These are phyloP conservation scores for Colletotrichum sansevieriae DNA, from an alignment of 2,329 filamentous ascomycete genomes.

Conservation along the genomic window DNA sequence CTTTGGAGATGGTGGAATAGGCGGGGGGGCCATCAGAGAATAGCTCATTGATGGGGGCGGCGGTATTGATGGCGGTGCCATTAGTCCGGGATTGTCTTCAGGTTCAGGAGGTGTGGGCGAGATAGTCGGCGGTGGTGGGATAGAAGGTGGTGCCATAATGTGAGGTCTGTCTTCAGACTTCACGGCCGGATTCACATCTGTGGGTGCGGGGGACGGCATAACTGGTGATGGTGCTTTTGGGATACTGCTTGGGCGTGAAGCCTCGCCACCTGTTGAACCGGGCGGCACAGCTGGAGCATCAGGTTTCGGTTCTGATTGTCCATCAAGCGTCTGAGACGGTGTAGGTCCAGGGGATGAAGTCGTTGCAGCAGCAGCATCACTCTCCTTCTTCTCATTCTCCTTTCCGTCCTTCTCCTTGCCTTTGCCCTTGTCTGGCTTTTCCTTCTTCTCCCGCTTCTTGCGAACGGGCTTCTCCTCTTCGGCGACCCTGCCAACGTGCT, in stretches of 20 bases:
- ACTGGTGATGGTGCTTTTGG: constrained; percentile 11
- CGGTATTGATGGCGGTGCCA: constrained; percentile 38
- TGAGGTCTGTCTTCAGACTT: constrained; percentile 34
- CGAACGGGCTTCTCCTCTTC: constrained; percentile 70
- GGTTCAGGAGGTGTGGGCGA: constrained; percentile 46
- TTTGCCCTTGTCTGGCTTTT: constrained; percentile 54
- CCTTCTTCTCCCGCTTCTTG: constrained; percentile 69
- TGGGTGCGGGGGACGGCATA: not conserved
- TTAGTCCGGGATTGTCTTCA: constrained; percentile 41
- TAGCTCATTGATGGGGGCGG: constrained; percentile 25
- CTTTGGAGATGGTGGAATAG: constrained; percentile 33
- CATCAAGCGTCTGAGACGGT: constrained; percentile 8
- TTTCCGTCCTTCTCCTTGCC: constrained; percentile 47
- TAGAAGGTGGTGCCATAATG: constrained; percentile 31
- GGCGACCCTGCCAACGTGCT: constrained; percentile 75
- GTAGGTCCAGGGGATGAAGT: constrained; percentile 5
- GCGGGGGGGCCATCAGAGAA: constrained; percentile 25
- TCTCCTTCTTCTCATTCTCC: constrained; percentile 41
- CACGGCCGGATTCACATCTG: not conserved
- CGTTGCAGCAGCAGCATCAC: constrained; percentile 38
- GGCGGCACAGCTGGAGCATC: constrained; percentile 4
- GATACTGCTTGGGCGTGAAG: not conserved
- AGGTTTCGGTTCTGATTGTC: constrained; percentile 1
- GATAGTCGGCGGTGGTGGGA: constrained; percentile 36
- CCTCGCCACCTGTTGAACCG: constrained; percentile 3